Conservation (phyloP, 345 rosid genomes). For the Brassica cretica region DNA sequence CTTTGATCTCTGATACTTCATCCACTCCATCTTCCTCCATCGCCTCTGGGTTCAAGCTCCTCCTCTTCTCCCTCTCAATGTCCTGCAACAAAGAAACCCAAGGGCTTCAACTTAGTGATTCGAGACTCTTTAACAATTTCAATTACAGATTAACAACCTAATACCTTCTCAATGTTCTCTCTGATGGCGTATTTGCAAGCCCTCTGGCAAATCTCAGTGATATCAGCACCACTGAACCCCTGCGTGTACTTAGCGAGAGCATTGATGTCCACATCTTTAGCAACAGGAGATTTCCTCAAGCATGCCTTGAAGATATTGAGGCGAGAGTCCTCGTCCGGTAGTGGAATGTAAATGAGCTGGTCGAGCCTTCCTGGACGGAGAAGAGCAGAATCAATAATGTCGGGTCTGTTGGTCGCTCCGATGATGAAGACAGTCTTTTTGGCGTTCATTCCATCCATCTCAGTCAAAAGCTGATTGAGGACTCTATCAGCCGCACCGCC, state of each 20-base stretch:
- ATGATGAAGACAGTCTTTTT: constrained; percentile 96
- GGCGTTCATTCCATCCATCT: constrained; percentile 99
- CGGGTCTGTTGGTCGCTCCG: constrained; percentile 96
- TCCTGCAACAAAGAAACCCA: constrained; percentile 52
- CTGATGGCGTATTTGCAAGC: constrained; percentile 93
- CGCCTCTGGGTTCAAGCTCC: constrained; percentile 89
- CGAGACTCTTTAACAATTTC: not conserved
- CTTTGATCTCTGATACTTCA: constrained; percentile 87
- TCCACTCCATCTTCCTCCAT: constrained; percentile 92
- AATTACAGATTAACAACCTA: not conserved
- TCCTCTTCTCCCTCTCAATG: constrained; percentile 90
- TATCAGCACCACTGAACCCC: constrained; percentile 98
- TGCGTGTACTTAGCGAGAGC: constrained; percentile 96
- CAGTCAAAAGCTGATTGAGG: constrained; percentile 92
- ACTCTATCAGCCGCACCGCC: constrained; percentile 99
- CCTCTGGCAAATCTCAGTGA: constrained; percentile 96
- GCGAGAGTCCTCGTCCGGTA: constrained; percentile 96
- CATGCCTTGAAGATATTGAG: constrained; percentile 74
- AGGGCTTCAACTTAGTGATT: not conserved
- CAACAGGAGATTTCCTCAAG: constrained; percentile 89
- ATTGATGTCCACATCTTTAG: constrained; percentile 86
- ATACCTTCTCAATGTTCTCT: constrained; percentile 83
- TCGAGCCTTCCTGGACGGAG: constrained; percentile 97
- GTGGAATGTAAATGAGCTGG: constrained; percentile 94
- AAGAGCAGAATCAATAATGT: constrained; percentile 94